Evolutionary conservation across 495 filamentous ascomycete species (phyloP), one percentile per base, ranked within the genome.

Genomic region (Penicillium simplicissimum): DNA sequence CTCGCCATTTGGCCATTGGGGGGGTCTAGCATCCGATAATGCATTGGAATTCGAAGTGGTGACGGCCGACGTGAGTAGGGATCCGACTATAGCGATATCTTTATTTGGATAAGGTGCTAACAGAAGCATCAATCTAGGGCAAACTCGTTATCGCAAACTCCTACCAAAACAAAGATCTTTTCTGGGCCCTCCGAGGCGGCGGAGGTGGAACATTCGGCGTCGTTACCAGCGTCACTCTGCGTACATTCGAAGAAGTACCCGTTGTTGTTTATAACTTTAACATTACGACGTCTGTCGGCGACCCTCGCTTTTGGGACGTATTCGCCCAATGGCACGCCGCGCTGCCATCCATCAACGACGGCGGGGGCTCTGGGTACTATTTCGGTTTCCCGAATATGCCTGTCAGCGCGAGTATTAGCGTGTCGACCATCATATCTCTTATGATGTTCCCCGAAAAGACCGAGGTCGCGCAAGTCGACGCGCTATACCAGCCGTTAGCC

Each of bases 161-260:
- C 8, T 63, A 67, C n/a, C 66, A 75, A 40, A 75, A 83, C 43
- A 40, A 58, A 7, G 79, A 84, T 59, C 70, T 89, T 2, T 90
- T 88, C 75, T 88, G 79, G 59, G 80, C 80, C 4, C 69, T 88
- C 25, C 76, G 85, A 25, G 74, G 72, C 34, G 71, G 72, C 4
- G 74, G 74, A n/a, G 72, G 71, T 34, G 71, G 51, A 57, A 84
- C 81, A 19, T 86, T 82, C 62, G 84, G 82, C 4, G 75, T 84
- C 0, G 80, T 85, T 0, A 72, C 81, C 11, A 75, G 73, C 40
- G 74, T 74, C 43, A 83, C 82, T 0, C 59, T 81, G 42, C 76
- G 77, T 15, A 71, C 35, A 56, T 77, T 66, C 71, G 57, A 66
- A 13, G 68, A 76, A 31, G 68, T 74, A 21, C 75, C 77, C 3